Evolutionary conservation across 371 early-diverging fungal species (phyloP).

Genomic region (Basidiobolus meristosporus): DNA sequence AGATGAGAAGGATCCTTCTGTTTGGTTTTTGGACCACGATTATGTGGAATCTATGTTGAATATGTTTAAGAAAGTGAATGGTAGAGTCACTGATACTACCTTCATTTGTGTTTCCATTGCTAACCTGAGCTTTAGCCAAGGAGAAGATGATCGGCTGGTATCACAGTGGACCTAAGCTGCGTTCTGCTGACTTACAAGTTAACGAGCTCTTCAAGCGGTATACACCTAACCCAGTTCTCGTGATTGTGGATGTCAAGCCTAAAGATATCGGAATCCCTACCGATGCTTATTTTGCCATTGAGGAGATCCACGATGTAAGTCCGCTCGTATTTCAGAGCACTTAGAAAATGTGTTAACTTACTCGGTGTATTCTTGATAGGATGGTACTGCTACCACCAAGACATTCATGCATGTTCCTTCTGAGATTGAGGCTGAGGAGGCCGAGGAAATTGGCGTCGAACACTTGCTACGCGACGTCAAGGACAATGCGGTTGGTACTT

Average conservation of each 20-base stretch:
- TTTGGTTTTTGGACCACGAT: constrained; percentile 99
- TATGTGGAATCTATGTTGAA: constrained; percentile 98
- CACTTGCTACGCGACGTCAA: constrained; percentile 97
- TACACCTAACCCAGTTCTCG: constrained; percentile 85
- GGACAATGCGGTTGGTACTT: constrained; percentile 82
- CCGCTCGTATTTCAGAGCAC: not conserved
- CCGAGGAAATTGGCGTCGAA: constrained; percentile 99
- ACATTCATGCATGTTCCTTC: constrained; percentile 93
- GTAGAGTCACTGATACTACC: constrained; percentile 15
- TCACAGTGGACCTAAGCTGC: constrained; percentile 96
- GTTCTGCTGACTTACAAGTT: constrained; percentile 93
- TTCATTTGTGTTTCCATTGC: not conserved
- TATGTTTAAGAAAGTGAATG: constrained; percentile 99
- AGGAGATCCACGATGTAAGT: constrained; percentile 76
- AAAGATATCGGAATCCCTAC: constrained; percentile 85
- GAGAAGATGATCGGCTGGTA: constrained; percentile 99
- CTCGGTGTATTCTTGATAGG: constrained; percentile 27
- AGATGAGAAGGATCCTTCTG: constrained; percentile 93
- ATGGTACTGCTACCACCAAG: constrained; percentile 84
- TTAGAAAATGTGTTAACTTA: not conserved
- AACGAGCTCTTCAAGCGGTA: constrained; percentile 93
- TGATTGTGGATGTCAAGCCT: constrained; percentile 88
- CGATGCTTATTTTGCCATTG: constrained; percentile 87
- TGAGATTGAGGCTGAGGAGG: constrained; percentile 96
- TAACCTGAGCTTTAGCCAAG: constrained; percentile 37